phyloP scores from a whole-genome alignment of 2,329 filamentous ascomycete species.

The Trichoderma aggressivum region DNA sequence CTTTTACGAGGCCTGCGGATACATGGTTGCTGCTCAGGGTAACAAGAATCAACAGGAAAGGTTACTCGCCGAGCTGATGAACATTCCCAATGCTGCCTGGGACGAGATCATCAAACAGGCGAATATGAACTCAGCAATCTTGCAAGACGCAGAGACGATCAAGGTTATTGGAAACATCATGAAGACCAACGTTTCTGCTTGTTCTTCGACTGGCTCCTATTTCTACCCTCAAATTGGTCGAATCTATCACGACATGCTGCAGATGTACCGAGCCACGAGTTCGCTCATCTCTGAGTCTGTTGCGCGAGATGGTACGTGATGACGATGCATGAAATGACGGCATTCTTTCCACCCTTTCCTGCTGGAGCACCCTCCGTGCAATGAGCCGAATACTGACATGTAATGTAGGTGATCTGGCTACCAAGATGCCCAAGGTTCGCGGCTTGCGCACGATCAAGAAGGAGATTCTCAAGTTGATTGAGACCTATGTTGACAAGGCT shows the following conservation, averaged over 20 bases:
- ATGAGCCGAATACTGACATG: background rate
- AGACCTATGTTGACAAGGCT: conserved; percentile 96
- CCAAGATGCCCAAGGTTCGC: conserved; percentile 95
- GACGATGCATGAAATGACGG: conserved; percentile 30
- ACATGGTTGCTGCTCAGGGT: conserved; percentile 98
- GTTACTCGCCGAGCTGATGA: conserved; percentile 88
- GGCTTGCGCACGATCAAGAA: conserved; percentile 98
- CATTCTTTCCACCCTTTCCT: background rate
- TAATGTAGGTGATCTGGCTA: conserved; percentile 73
- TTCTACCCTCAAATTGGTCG: conserved; percentile 97
- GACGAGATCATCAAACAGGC: conserved; percentile 89
- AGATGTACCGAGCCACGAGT: conserved; percentile 98
- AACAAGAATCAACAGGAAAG: conserved; percentile 93
- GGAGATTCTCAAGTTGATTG: conserved; percentile 96
- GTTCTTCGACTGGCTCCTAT: conserved; percentile 91
- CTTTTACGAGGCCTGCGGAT: conserved; percentile 97
- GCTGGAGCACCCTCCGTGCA: background rate
- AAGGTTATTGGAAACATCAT: conserved; percentile 99
- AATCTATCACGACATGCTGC: conserved; percentile 97
- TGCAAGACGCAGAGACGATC: conserved; percentile 92
- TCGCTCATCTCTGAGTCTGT: conserved; percentile 93
- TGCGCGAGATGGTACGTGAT: conserved; percentile 67
- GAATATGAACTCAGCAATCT: conserved; percentile 76
- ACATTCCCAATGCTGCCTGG: conserved; percentile 89
- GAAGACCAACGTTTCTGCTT: conserved; percentile 99